These are phyloP conservation scores for Neopestalotiopsis clavispora DNA, from an alignment of 2,329 filamentous ascomycete species.

Conservation along the genomic window DNA sequence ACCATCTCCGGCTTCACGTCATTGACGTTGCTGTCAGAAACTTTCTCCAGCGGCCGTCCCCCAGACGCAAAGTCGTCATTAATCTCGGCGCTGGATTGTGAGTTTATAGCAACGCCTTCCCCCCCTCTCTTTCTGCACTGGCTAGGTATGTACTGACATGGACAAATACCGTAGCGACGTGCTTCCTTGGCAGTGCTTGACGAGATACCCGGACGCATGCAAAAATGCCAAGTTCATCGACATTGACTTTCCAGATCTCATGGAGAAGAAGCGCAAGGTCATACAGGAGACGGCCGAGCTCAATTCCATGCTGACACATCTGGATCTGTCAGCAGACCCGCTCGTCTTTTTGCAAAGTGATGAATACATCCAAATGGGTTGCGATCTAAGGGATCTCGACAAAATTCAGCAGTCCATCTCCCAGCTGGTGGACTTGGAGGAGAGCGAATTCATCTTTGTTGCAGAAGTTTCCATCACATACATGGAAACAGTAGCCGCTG, in stretches of 20 bases:
- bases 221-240: slow-evolving; percentile 74
- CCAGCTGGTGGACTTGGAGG: slow-evolving; percentile 59
- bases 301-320: slow-evolving; percentile 51
- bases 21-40: slow-evolving; percentile 75
- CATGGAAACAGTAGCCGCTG: slow-evolving; percentile 76
- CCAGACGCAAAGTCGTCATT: slow-evolving; percentile 73
- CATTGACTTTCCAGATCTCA: slow-evolving; percentile 83
- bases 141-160: background rate
- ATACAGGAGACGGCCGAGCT: slow-evolving; percentile 69
- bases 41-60: slow-evolving; percentile 66
- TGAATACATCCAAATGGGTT: slow-evolving; percentile 79
- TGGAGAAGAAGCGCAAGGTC: slow-evolving; percentile 72
- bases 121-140: background rate
- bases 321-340: slow-evolving; percentile 45
- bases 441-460: slow-evolving; percentile 74
- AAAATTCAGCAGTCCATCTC: slow-evolving; percentile 65
- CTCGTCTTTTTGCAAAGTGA: slow-evolving; percentile 66
- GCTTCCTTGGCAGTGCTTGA: slow-evolving; percentile 81
- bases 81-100: slow-evolving; percentile 92
- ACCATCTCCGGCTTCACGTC: slow-evolving; percentile 83
- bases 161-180: slow-evolving; percentile 68
- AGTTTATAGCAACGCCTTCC: slow-evolving; percentile 41
- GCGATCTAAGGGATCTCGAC: slow-evolving; percentile 74
- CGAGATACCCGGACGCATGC: slow-evolving; percentile 65
- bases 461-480: slow-evolving; percentile 93